Percentiles rank a stretch among this genome's conserved stretches.
Conservation (phyloP, 805 yeast species). For the Candida insectalens region DNA sequence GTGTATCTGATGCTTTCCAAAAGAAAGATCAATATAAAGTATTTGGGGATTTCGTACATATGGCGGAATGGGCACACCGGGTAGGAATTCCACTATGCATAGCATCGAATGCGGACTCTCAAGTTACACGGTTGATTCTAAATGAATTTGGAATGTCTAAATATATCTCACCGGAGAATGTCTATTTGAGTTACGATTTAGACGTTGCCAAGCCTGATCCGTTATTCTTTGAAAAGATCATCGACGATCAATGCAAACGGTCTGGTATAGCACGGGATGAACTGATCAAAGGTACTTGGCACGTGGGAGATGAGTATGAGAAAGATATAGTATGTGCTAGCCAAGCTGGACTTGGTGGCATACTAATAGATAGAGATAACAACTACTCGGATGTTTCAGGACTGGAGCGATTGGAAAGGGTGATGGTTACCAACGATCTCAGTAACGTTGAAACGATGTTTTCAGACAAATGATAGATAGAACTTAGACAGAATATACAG, state of each 20-base stretch:
- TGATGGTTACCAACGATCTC: too few species aligned
- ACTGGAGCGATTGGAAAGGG: too few species aligned
- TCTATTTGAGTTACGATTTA: slow-evolving; percentile 49
- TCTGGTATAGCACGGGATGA: slow-evolving; percentile 4
- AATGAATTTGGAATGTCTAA: slow-evolving; percentile 32
- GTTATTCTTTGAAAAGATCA: slow-evolving; percentile 34
- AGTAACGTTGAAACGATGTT: too few species aligned
- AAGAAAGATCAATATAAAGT: slow-evolving; percentile 42
- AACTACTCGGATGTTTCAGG: too few species aligned
- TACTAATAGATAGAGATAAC: slow-evolving; percentile 21
- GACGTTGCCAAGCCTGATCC: slow-evolving; percentile 44
- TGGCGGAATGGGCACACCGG: slow-evolving; percentile 16
- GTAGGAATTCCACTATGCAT: slow-evolving; percentile 30
- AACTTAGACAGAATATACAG: too few species aligned
- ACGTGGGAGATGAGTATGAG: slow-evolving; percentile 52
- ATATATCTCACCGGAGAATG: slow-evolving; percentile 28
- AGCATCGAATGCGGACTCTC: slow-evolving; percentile 54
- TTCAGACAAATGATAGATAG: too few species aligned
- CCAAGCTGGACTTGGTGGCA: slow-evolving; percentile 53
- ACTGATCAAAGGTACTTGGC: slow-evolving; percentile 36
- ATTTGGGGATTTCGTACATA: slow-evolving; percentile 44
- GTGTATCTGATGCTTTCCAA: slow-evolving; percentile 38
- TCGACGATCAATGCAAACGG: slow-evolving; percentile 12
- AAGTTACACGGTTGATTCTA: slow-evolving; percentile 35
- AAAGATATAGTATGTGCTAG: slow-evolving; percentile 47